phyloP scores from a whole-genome alignment of 768 basidiomycete genomes.

The Lactarius indigo region DNA sequence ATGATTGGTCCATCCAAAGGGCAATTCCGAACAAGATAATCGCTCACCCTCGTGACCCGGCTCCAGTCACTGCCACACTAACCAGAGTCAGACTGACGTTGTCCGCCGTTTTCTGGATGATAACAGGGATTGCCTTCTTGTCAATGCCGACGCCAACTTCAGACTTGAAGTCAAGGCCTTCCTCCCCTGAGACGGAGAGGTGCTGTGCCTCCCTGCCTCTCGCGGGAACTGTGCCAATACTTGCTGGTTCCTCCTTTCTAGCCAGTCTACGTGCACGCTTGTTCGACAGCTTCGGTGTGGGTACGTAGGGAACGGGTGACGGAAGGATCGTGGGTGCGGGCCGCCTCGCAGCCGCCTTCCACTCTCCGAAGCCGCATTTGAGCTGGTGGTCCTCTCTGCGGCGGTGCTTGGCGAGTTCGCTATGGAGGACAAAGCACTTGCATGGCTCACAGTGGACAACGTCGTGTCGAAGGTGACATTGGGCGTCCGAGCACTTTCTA shows the following conservation, averaged over 20 bases:
- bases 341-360: not conserved
- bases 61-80: not conserved
- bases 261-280: not conserved
- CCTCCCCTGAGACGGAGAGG: not conserved
- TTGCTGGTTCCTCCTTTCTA: not conserved
- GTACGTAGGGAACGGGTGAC: not conserved
- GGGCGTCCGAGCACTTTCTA: not conserved
- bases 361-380: not conserved
- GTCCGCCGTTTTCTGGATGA: not conserved
- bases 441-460: not conserved
- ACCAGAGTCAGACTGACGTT: not conserved
- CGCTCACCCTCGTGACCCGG: not conserved
- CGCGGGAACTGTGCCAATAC: not conserved
- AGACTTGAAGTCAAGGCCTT: not conserved
- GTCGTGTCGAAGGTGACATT: slow-evolving; percentile 4
- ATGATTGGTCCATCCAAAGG: not conserved
- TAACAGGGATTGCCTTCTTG: not conserved
- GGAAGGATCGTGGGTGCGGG: not conserved
- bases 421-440: not conserved
- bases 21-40: not conserved
- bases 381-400: not conserved
- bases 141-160: too few relatives aligned
- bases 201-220: not conserved
- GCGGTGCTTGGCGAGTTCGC: not conserved
- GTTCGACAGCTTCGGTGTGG: not conserved